These are phyloP conservation scores for Verticillium dahliae DNA, from an alignment of 2,329 filamentous ascomycete species.

Conservation along the genomic window DNA sequence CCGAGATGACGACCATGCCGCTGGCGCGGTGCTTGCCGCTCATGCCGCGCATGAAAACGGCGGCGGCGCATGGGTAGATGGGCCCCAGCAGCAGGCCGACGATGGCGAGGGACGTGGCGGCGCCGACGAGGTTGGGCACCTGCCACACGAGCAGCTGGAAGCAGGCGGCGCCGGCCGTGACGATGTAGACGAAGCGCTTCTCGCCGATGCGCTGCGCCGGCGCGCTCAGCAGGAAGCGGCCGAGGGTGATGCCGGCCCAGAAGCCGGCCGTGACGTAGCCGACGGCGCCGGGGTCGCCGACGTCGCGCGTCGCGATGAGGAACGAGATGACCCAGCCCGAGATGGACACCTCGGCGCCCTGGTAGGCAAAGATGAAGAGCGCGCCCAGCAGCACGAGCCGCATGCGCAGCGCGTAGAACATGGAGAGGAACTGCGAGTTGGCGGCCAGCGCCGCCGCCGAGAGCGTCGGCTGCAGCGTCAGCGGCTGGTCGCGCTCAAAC, in stretches of 20 bases:
- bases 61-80: slow-evolving; percentile 67
- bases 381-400: slow-evolving; percentile 66
- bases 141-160: slow-evolving; percentile 77
- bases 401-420: slow-evolving; percentile 42
- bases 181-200: slow-evolving; percentile 57
- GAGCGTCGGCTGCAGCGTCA: neutral
- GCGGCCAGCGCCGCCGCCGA: slow-evolving; percentile 16
- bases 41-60: slow-evolving; percentile 56
- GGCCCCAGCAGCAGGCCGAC: slow-evolving; percentile 73
- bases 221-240: slow-evolving; percentile 64
- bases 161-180: slow-evolving; percentile 53
- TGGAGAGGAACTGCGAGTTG: slow-evolving; percentile 26
- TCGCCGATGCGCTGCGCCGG: slow-evolving; percentile 64
- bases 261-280: slow-evolving; percentile 74
- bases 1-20: slow-evolving; percentile 60
- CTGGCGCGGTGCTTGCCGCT: slow-evolving; percentile 53
- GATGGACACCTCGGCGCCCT: slow-evolving; percentile 77
- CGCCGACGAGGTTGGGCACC: slow-evolving; percentile 66
- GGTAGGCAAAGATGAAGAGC: slow-evolving; percentile 79
- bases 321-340: slow-evolving; percentile 86
- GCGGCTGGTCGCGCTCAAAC: slow-evolving; percentile 55
- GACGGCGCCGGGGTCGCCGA: slow-evolving; percentile 60
- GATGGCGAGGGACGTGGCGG: slow-evolving; percentile 60
- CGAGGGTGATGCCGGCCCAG: slow-evolving; percentile 69
- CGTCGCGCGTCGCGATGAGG: slow-evolving; percentile 62